Conservation (phyloP, 2,329 filamentous ascomycete species). For the Albophoma yamanashiensis region DNA sequence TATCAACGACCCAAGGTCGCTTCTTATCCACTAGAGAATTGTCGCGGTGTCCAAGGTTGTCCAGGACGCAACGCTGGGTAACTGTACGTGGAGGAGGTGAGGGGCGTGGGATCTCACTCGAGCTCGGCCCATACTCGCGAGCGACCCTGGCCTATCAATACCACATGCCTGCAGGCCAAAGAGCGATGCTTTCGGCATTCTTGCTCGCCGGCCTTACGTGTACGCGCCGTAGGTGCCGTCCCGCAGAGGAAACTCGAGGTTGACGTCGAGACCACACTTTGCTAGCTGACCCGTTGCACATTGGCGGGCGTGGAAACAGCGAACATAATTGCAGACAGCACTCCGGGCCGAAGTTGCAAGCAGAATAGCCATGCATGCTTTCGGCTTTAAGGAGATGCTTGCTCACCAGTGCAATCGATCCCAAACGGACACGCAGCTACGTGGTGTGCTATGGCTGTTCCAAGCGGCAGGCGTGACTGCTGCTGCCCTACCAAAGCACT, state of each 20-base stretch:
- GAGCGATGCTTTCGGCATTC: not conserved
- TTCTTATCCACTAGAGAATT: not conserved
- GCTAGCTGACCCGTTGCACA: too few relatives aligned
- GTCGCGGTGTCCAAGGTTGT: not conserved
- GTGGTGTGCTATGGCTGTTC: too few relatives aligned
- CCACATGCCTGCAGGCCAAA: not conserved
- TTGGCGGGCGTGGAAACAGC: not conserved
- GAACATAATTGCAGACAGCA: not conserved
- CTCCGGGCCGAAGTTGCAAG: not conserved
- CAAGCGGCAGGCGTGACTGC: not conserved
- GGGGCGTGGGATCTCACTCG: not conserved
- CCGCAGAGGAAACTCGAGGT: too few relatives aligned
- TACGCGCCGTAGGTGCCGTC: not conserved
- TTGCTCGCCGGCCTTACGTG: not conserved
- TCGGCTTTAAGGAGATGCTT: not conserved
- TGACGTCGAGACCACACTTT: not conserved
- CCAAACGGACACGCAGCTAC: too few relatives aligned
- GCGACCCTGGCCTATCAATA: not conserved
- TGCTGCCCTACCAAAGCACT: not conserved
- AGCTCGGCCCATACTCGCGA: too few relatives aligned
- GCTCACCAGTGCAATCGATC: not conserved
- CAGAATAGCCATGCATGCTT: not conserved
- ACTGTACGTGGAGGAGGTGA: not conserved
- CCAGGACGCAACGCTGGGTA: not conserved
- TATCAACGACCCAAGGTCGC: not conserved